phyloP scores from a whole-genome alignment of 805 yeast genomes.

The Candida ficus region DNA sequence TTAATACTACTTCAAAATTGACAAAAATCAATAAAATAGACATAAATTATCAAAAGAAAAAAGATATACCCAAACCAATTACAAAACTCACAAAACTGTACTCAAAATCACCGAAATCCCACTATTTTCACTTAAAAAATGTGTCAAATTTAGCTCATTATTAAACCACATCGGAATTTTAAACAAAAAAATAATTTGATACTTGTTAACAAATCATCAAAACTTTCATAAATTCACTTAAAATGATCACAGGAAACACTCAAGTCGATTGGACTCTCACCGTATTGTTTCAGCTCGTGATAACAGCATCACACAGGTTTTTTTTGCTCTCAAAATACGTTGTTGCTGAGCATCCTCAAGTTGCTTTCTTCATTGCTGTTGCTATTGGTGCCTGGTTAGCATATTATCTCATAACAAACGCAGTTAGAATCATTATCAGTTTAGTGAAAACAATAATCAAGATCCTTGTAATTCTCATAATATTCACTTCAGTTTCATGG shows the following conservation, averaged over 20 bases:
- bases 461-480: conserved; percentile 19
- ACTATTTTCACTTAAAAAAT: no score
- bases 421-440: conserved; percentile 18
- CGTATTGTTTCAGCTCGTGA: conserved; percentile 1
- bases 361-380: conserved; percentile 21
- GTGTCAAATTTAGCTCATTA: no score
- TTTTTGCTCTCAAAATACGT: conserved; percentile 19
- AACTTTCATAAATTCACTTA: no score
- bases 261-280: conserved; percentile 19
- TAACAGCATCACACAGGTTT: background rate
- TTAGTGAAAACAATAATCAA: conserved; percentile 23
- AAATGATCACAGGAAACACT: conserved; percentile 19
- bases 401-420: conserved; percentile 27
- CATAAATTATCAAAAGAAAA: no score
- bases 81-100: no score
- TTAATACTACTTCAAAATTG: no score
- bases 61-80: no score
- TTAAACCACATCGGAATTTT: no score
- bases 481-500: conserved; percentile 20
- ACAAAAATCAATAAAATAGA: no score
- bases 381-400: conserved; percentile 19
- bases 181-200: no score
- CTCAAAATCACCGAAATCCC: no score
- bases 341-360: conserved; percentile 27
- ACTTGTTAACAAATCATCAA: no score